These are phyloP conservation scores for Crithidia mellificae DNA, from an alignment of 208 protist species.

Conservation along the genomic window DNA sequence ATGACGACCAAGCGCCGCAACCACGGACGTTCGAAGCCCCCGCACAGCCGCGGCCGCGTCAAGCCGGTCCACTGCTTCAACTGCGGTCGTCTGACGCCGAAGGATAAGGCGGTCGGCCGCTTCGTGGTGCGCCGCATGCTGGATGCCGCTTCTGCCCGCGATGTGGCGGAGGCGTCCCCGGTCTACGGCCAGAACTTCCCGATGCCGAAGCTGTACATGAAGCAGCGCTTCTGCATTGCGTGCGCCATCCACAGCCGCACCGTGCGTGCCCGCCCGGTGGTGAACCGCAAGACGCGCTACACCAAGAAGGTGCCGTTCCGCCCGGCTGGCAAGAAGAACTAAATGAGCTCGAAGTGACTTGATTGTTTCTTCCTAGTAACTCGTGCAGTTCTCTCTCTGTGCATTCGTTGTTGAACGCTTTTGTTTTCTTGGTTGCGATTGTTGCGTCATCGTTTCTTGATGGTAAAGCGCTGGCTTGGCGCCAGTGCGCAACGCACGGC, in stretches of 20 bases:
- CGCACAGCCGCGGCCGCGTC: constrained; percentile 89
- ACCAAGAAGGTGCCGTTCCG: constrained; percentile 83
- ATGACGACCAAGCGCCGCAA: constrained; percentile 95
- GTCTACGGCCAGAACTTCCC: constrained; percentile 91
- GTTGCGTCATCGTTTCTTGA: not conserved
- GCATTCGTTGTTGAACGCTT: not conserved
- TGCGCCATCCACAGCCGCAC: constrained; percentile 99
- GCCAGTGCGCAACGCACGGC: not conserved
- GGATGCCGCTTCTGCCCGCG: constrained; percentile 95
- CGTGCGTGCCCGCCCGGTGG: constrained; percentile 91
- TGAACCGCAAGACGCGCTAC: constrained; percentile 85
- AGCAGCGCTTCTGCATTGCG: constrained; percentile 99
- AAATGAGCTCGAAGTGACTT: not conserved
- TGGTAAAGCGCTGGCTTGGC: not conserved
- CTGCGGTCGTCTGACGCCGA: constrained; percentile 89
- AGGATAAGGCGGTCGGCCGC: constrained; percentile 99
- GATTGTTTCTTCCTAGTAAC: no score
- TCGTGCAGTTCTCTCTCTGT: no score
- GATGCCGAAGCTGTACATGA: constrained; percentile 99
- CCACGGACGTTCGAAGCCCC: constrained; percentile 91
- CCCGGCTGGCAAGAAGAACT: constrained; percentile 25
- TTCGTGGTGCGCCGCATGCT: constrained; percentile 99
- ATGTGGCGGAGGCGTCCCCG: constrained; percentile 96
- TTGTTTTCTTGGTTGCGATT: not conserved
- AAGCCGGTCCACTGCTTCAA: constrained; percentile 94